A percentile compares a stretch with the other conserved stretches of the same genome.
phyloP scores from a whole-genome alignment of 352 stramenopile genomes.

The Phytophthora ohioensis region DNA sequence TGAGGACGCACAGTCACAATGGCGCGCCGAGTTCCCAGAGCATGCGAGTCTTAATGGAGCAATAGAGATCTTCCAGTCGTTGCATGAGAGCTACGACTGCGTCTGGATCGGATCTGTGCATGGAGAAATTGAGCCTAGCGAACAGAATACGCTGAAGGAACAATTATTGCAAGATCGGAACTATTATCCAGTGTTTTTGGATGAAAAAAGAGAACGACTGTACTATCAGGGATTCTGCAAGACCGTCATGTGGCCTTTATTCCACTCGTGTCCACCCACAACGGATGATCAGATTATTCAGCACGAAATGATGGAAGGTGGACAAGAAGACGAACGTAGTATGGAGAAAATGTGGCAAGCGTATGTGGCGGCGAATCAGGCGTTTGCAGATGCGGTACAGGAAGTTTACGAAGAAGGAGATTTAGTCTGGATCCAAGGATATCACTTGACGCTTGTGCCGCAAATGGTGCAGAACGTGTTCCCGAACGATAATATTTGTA shows the following conservation, averaged over 20 bases:
- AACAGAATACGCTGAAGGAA: constrained; percentile 85
- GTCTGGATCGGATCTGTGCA: constrained; percentile 88
- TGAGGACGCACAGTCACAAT: constrained; percentile 83
- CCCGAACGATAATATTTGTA: constrained; percentile 89
- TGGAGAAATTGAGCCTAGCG: constrained; percentile 78
- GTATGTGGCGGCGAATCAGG: constrained; percentile 89
- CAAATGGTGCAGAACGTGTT: constrained; percentile 91
- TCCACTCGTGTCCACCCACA: constrained; percentile 87
- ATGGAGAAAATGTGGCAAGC: constrained; percentile 90
- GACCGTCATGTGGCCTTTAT: constrained; percentile 92
- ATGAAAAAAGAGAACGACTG: constrained; percentile 83
- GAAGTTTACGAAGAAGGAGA: constrained; percentile 91
- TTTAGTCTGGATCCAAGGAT: constrained; percentile 92
- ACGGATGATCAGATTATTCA: constrained; percentile 79
- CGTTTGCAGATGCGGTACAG: constrained; percentile 88
- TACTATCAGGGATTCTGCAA: constrained; percentile 94
- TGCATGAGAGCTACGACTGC: constrained; percentile 86
- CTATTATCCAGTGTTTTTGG: constrained; percentile 92
- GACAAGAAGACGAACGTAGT: constrained; percentile 63
- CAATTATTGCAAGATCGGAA: constrained; percentile 92
- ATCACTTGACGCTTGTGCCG: constrained; percentile 90
- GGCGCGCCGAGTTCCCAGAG: constrained; percentile 83
- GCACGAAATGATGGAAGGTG: constrained; percentile 61
- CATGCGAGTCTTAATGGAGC: constrained; percentile 75
- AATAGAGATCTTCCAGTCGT: constrained; percentile 80